These are phyloP conservation scores for Salix brachista DNA, from an alignment of 345 rosid genomes.

Conservation along the genomic window DNA sequence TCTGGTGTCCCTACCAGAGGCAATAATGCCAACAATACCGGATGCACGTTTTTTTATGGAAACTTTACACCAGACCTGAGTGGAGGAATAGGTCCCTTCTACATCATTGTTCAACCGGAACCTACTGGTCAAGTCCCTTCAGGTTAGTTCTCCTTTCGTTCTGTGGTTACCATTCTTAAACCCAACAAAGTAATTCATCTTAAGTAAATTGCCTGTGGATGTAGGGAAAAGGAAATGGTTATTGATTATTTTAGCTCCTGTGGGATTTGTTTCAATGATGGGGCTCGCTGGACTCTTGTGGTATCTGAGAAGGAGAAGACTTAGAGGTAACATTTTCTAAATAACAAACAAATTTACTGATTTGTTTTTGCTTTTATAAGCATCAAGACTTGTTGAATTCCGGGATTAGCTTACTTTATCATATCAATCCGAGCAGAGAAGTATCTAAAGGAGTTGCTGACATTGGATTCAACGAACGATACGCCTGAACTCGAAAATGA, in stretches of 20 bases:
- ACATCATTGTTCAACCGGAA: too few relatives aligned
- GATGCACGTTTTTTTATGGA: neutral
- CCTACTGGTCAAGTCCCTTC: too few relatives aligned
- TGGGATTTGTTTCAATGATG: neutral
- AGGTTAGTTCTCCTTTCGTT: too few relatives aligned
- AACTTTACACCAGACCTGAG: too few relatives aligned
- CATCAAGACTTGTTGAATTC: neutral
- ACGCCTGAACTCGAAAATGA: conserved; percentile 1
- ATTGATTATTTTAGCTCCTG: neutral
- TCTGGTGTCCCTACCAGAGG: neutral
- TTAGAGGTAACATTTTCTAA: neutral
- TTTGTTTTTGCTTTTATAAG: neutral
- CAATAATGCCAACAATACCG: neutral
- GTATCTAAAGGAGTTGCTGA: conserved; percentile 11
- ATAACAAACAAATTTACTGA: too few relatives aligned
- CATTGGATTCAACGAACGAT: neutral
- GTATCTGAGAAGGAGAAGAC: conserved; percentile 13
- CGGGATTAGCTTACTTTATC: neutral
- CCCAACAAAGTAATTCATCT: too few relatives aligned
- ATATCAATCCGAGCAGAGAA: neutral
- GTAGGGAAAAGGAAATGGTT: neutral
- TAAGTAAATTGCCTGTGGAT: neutral
- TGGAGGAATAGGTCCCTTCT: too few relatives aligned
- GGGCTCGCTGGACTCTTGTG: neutral
- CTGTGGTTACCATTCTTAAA: too few relatives aligned